Base-by-base conservation (phyloP, 176 grass and related monocot genomes). In the Luzula sylvatica region DNA sequence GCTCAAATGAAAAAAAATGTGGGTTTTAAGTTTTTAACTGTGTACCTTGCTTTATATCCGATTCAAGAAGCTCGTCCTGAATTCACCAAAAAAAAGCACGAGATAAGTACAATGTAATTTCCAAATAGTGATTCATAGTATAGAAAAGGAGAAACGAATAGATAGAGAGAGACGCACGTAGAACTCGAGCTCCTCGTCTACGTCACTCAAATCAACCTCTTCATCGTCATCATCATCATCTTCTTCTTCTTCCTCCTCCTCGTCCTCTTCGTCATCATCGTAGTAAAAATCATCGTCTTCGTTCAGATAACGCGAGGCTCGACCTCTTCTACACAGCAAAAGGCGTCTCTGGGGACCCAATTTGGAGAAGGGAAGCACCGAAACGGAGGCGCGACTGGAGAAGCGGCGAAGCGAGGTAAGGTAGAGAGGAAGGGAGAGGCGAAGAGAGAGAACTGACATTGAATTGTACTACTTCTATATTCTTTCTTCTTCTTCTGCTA, bases 311-410 rank as follows among this genome's bases (percentile, higher is more conserved):
- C 77, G 73, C 50, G 67, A 72, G 45, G 60, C 73, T 30, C 81
- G 53, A 11, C 23, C 8, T 4, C 6, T 35, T n/a, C 30, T 35
- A 32, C 59, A 64, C 15, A 8, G 15, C 3, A 24, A 45, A 14
- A 48, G 50, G 61, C 64, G 28, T 73, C 69, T 70, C 68, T 73
- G 69, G 24, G 74, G 48, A 18, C 60, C 61, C 20, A 47, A 64
- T 66, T 67, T 77, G 28, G 81, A 86, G 56, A 67, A 57, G 26
- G 63, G 72, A 14, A 77, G 79, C 65, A 81, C 80, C 21, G 75
- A 65, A 47, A 60, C 68, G 30, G 39, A 23, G n/a, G 16, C 11
- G 48, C 45, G 56, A 15, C 55, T 52, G 53, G 64, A 55, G 48
- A 19, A 17, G 12, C 61, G 61, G 4, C 12, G 52, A 20, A 13